phyloP scores from a whole-genome alignment of 2,329 filamentous ascomycete genomes.

The Fusarium poae region DNA sequence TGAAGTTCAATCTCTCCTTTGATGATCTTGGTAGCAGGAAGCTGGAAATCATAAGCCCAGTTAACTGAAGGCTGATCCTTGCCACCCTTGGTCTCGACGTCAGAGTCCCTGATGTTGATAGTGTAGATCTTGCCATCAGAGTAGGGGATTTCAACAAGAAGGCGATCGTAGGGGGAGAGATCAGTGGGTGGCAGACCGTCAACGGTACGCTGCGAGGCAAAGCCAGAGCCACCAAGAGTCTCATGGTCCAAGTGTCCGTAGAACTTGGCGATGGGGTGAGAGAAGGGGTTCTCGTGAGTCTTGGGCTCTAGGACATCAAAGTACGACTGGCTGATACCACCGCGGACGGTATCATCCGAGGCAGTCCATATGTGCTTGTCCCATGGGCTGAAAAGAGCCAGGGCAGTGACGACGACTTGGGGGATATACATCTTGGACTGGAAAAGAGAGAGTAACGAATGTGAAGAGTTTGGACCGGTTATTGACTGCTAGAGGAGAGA shows the following conservation, averaged over 20 bases:
- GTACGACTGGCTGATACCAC: not conserved
- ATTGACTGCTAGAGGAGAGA: not conserved
- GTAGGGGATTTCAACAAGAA: not conserved
- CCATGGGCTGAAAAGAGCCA: not conserved
- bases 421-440: not conserved
- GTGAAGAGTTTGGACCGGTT: not conserved
- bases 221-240: not conserved
- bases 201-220: not conserved
- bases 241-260: not conserved
- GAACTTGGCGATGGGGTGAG: slow-evolving; percentile 1
- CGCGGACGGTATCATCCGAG: slow-evolving; percentile 1
- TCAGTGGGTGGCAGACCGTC: not conserved
- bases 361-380: slow-evolving; percentile 2
- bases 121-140: slow-evolving; percentile 4
- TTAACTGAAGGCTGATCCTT: not conserved
- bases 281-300: not conserved
- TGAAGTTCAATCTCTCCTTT: not conserved
- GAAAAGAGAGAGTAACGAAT: not conserved
- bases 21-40: not conserved
- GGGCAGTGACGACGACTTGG: not conserved
- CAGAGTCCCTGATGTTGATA: not conserved
- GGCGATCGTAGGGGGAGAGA: not conserved
- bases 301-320: not conserved
- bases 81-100: not conserved
- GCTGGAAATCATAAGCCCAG: slow-evolving; percentile 3